Percentiles rank a stretch among this genome's conserved stretches.
These are phyloP conservation scores for Aspergillus carbonarius DNA, from an alignment of 2,329 filamentous ascomycete genomes.

Conservation along the genomic window DNA sequence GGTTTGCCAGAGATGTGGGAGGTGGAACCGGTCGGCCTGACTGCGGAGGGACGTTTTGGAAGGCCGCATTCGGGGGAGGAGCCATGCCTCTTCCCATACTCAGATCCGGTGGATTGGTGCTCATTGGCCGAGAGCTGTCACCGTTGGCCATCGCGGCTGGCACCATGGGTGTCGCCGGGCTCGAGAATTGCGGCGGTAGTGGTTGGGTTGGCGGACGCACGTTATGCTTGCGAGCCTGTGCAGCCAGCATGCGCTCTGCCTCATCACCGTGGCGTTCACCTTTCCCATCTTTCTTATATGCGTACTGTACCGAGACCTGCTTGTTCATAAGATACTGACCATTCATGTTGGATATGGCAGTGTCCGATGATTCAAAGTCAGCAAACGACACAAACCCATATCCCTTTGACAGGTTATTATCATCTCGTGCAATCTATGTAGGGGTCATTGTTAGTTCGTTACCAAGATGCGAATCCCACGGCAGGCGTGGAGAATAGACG, in stretches of 20 bases:
- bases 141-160: conserved; percentile 48
- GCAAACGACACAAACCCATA: conserved; percentile 95
- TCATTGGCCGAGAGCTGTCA: conserved; percentile 37
- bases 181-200: conserved; percentile 71
- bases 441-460: conserved; percentile 23
- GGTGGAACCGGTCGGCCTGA: conserved; percentile 58
- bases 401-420: conserved; percentile 83
- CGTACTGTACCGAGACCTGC: conserved; percentile 94
- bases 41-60: conserved; percentile 43
- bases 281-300: conserved; percentile 99
- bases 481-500: not conserved
- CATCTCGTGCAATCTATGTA: conserved; percentile 70
- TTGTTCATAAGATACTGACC: conserved; percentile 97
- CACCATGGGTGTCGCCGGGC: conserved; percentile 40
- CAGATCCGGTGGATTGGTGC: conserved; percentile 33
- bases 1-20: conserved; percentile 47
- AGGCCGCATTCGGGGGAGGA: conserved; percentile 40
- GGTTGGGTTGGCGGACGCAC: conserved; percentile 78
- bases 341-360: conserved; percentile 88
- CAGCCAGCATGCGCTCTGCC: conserved; percentile 86
- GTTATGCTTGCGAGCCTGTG: conserved; percentile 91
- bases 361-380: conserved; percentile 90
- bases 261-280: conserved; percentile 93
- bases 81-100: conserved; percentile 43
- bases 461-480: not conserved